phyloP scores from a whole-genome alignment of 179 eudicot genomes.

The Camellia oleifera region DNA sequence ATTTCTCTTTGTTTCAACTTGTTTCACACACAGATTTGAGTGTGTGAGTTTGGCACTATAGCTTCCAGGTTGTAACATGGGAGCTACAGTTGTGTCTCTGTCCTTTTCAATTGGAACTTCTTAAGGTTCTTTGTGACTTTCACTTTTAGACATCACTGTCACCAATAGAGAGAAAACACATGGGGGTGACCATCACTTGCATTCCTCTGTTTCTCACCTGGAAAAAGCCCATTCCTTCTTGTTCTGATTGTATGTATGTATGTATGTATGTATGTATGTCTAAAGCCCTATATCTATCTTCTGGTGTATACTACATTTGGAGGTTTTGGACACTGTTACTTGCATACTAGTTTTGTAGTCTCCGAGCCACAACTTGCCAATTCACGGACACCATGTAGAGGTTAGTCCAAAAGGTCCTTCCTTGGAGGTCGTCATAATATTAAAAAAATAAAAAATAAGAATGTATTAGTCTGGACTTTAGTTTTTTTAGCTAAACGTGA shows the following conservation, averaged over 20 bases:
- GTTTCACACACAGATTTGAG: neutral
- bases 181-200: slow-evolving; percentile 30
- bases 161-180: slow-evolving; percentile 28
- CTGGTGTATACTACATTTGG: neutral
- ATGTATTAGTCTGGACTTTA: no score
- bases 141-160: slow-evolving; percentile 23
- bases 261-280: no score
- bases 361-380: neutral
- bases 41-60: slow-evolving; percentile 16
- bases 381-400: neutral
- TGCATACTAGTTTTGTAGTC: neutral
- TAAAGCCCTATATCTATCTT: neutral
- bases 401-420: no score
- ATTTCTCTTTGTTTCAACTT: slow-evolving; percentile 19
- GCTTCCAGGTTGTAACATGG: slow-evolving; percentile 18
- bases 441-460: no score
- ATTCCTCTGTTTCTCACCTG: slow-evolving; percentile 19
- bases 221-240: slow-evolving; percentile 36
- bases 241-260: slow-evolving; percentile 1
- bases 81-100: slow-evolving; percentile 22
- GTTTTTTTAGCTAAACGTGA: no score
- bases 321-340: neutral
- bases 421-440: no score
- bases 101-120: slow-evolving; percentile 25
- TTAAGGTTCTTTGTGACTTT: neutral